Evolutionary conservation across 2,329 filamentous ascomycete species (phyloP).

Genomic region (Byssochlamys sp.): DNA sequence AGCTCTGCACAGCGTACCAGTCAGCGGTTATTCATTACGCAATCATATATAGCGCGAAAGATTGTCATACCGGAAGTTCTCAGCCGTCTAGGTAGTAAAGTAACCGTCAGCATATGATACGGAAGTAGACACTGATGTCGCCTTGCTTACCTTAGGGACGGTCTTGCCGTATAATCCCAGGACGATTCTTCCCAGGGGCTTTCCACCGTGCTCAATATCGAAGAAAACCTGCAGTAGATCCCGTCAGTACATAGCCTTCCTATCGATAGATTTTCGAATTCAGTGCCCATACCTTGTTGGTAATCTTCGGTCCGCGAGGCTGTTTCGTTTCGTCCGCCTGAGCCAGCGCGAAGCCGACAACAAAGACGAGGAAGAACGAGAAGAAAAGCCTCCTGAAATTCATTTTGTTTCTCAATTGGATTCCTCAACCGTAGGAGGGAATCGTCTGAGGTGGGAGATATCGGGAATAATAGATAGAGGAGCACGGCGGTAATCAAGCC

Average conservation of each 20-base stretch:
- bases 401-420: constrained; percentile 18
- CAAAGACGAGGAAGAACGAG: constrained; percentile 66
- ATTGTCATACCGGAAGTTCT: constrained; percentile 51
- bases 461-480: background rate
- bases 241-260: constrained; percentile 1
- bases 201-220: constrained; percentile 55
- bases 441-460: background rate
- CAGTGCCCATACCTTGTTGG: constrained; percentile 59
- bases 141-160: constrained; percentile 47
- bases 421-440: background rate
- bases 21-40: constrained; percentile 7
- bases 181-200: constrained; percentile 51
- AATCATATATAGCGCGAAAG: background rate
- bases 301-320: constrained; percentile 73
- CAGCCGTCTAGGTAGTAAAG: constrained; percentile 44
- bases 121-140: background rate
- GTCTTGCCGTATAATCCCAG: constrained; percentile 60
- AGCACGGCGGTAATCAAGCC: background rate
- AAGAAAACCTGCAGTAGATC: constrained; percentile 47
- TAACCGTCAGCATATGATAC: background rate
- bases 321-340: constrained; percentile 64
- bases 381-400: constrained; percentile 32
- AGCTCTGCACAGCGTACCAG: constrained; percentile 27
- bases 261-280: background rate
- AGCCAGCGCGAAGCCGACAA: constrained; percentile 61